These are phyloP conservation scores for Sanghuangporus weigelae DNA, from an alignment of 1,284 basidiomycete genomes.

Conservation along the genomic window DNA sequence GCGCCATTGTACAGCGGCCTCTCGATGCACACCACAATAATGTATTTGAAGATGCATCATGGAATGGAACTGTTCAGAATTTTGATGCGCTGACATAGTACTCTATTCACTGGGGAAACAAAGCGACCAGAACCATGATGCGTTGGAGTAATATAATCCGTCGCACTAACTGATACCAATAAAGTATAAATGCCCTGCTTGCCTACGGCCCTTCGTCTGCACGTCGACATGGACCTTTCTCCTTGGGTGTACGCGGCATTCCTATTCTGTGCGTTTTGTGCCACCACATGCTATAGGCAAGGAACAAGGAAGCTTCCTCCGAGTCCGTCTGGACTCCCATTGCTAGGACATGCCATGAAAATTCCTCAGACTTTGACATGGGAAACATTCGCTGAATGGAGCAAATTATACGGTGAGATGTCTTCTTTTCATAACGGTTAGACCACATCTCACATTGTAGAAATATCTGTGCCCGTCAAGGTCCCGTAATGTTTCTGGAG, in stretches of 20 bases:
- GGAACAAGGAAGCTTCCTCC: conserved; percentile 21
- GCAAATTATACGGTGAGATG: conserved; percentile 26
- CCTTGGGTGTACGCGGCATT: background rate
- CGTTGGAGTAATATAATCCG: too few species aligned
- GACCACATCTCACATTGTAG: too few species aligned
- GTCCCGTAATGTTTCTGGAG: conserved; percentile 28
- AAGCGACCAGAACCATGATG: too few species aligned
- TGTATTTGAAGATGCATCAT: too few species aligned
- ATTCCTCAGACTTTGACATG: conserved; percentile 27
- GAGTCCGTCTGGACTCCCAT: conserved; percentile 27
- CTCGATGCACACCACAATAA: too few species aligned
- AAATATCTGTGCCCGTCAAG: background rate
- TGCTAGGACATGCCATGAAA: conserved; percentile 29
- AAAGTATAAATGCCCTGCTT: too few species aligned
- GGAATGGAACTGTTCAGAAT: too few species aligned
- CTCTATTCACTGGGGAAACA: too few species aligned
- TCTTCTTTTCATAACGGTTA: background rate
- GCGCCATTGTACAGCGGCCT: too few species aligned
- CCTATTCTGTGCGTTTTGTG: background rate
- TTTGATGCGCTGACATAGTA: too few species aligned
- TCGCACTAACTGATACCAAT: too few species aligned
- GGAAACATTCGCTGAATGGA: conserved; percentile 28
- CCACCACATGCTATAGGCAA: background rate
- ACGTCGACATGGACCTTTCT: background rate
- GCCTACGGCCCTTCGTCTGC: too few species aligned